Percentiles rank a stretch among this genome's conserved stretches.
phyloP scores from a whole-genome alignment of 2,329 filamentous ascomycete genomes.

The Paraconiothyrium brasiliense region DNA sequence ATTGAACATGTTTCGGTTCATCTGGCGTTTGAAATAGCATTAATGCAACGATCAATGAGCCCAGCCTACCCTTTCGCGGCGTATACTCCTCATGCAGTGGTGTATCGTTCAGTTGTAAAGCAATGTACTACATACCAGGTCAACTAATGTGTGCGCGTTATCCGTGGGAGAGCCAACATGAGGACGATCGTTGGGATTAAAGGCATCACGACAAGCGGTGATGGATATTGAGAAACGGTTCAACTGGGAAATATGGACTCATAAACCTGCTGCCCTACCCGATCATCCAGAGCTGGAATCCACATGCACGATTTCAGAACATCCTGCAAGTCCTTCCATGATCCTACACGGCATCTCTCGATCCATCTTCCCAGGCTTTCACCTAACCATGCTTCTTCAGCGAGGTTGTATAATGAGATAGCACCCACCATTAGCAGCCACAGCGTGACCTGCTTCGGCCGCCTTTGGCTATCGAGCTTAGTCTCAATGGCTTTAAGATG shows the following conservation, averaged over 20 bases:
- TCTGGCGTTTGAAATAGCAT: no score
- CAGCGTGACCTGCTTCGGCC: constrained; percentile 16
- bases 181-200: no score
- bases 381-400: not conserved
- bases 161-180: no score
- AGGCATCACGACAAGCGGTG: no score
- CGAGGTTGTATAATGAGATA: constrained; percentile 1
- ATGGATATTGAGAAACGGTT: no score
- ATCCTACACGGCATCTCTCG: not conserved
- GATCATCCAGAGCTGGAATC: not conserved
- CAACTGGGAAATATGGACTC: not conserved
- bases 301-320: constrained; percentile 1
- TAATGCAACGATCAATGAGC: no score
- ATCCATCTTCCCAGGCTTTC: not conserved
- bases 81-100: no score
- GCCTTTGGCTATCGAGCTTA: not conserved
- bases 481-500: not conserved
- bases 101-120: no score
- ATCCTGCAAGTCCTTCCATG: not conserved
- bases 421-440: constrained; percentile 32
- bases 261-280: not conserved
- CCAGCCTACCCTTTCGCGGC: no score
- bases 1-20: no score
- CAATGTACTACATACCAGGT: no score
- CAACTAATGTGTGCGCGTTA: no score